Conservation (phyloP, 768 basidiomycete species). For the Flagelloscypha sp. region DNA sequence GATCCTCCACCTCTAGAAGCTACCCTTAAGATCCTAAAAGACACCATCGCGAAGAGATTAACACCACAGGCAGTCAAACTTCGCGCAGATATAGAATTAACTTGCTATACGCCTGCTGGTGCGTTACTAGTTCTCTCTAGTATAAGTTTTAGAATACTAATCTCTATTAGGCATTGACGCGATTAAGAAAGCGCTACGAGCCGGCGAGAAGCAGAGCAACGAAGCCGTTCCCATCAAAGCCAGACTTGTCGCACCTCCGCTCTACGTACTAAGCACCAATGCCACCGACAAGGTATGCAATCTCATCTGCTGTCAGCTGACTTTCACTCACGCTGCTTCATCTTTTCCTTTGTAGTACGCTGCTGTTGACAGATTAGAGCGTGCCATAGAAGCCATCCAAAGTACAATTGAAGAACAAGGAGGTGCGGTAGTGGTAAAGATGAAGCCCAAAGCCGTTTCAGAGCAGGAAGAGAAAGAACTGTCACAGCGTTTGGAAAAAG, state of each 20-base stretch:
- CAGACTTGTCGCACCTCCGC: conserved; percentile 89
- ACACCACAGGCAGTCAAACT: conserved; percentile 99
- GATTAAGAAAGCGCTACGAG: conserved; percentile 84
- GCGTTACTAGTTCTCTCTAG: too few relatives aligned
- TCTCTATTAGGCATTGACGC: conserved; percentile 98
- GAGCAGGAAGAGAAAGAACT: conserved; percentile 97
- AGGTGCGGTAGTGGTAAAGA: conserved; percentile 85
- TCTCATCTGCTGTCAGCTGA: neutral
- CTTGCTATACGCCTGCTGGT: conserved; percentile 91
- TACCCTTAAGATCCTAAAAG: conserved; percentile 55
- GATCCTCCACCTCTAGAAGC: conserved; percentile 45
- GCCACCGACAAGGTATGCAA: conserved; percentile 83
- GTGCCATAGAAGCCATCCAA: conserved; percentile 88
- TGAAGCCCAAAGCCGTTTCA: conserved; percentile 99
- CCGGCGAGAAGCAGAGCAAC: conserved; percentile 81
- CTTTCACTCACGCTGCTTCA: neutral
- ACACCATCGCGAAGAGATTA: conserved; percentile 87
- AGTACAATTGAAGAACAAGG: conserved; percentile 75
- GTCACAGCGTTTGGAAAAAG: conserved; percentile 94
- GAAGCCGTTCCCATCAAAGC: conserved; percentile 95
- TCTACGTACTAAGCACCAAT: conserved; percentile 94
- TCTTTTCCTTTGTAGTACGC: conserved; percentile 43
- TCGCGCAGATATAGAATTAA: conserved; percentile 94
- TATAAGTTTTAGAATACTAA: too few relatives aligned
- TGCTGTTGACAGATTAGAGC: conserved; percentile 88